Evolutionary conservation across 169 alveolate species (phyloP), one percentile per base, ranked within the genome.

Genomic region (Cryptosporidium canis): DNA sequence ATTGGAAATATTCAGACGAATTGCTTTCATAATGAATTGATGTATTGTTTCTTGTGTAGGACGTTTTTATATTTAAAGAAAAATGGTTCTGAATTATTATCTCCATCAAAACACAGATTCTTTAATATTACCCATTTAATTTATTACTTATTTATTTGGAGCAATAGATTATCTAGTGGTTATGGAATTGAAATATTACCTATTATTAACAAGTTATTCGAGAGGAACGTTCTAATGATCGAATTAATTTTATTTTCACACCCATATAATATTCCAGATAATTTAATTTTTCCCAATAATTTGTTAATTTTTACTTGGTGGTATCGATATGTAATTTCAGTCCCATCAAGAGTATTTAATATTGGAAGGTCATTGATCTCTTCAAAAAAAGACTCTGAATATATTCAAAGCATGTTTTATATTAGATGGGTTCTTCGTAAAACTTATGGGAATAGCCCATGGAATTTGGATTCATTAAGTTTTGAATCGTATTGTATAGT

Each of bases 121-220:
- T 24, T 48, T 44, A 2, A n/a, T 8, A n/a, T 58, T 9, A 56
- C 77, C 11, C 66, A 39, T 2, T n/a, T 77, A 35, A 24, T 77
- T 6, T 77, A 56, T 37, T 77, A 77, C 47, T 63, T 77, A 58
- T 58, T 41, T 33, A 77, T 61, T 58, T 77, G 87, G 87, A 53
- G 77, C 27, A 39, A 77, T 12, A 56, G 72, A 55, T 61, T 77
- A 21, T 70, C 67, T 27, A 55, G 8, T 4, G 41, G 31, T 55
- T 27, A 11, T 31, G 33, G 24, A 35, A 11, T 61, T 55, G 44
- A 43, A 58, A 58, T 77, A 37, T 9, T 21, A 3, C 35, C 16
- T 8, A 41, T 77, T 43, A 58, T 58, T 27, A 39, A 56, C 8
- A 61, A 56, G 21, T 39, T 39, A 4, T 58, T 77, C 18, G 70